Percentiles rank a stretch among this genome's conserved stretches.
Evolutionary conservation across 371 early-diverging fungal species (phyloP).

Genomic region (Syncephalastrum contaminatum): DNA sequence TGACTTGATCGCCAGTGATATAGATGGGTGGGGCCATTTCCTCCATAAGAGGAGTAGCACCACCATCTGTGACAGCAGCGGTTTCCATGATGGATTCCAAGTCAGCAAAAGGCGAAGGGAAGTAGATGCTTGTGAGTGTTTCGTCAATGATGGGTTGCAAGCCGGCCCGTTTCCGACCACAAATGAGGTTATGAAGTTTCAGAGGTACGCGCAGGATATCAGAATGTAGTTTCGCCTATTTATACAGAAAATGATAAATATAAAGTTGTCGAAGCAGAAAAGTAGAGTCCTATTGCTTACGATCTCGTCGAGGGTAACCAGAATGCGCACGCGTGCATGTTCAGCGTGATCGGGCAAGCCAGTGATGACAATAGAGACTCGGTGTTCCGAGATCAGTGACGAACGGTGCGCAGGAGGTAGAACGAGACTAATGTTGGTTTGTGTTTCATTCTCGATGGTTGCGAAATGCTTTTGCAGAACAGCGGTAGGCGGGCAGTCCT

Average conservation of each 20-base stretch:
- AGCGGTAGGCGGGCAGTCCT: constrained; percentile 27
- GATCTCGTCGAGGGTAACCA: constrained; percentile 45
- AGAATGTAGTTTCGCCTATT: constrained; percentile 19
- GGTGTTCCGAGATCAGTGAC: constrained; percentile 37
- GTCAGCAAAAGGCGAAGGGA: constrained; percentile 62
- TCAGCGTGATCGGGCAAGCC: constrained; percentile 46
- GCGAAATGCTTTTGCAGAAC: constrained; percentile 22
- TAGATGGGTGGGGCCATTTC: constrained; percentile 30
- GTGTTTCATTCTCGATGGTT: constrained; percentile 40
- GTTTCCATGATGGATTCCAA: constrained; percentile 16
- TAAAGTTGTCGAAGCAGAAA: constrained; percentile 5
- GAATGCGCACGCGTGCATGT: constrained; percentile 34
- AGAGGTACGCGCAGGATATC: constrained; percentile 27
- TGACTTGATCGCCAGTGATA: constrained; percentile 40
- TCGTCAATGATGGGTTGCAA: constrained; percentile 73
- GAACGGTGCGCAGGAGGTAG: constrained; percentile 30
- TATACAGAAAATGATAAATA: constrained; percentile 3
- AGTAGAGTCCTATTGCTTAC: constrained; percentile 17
- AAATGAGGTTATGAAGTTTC: constrained; percentile 61
- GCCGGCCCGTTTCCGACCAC: constrained; percentile 72
- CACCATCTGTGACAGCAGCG: constrained; percentile 9
- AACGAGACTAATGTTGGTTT: constrained; percentile 27
- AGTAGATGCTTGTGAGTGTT: constrained; percentile 74
- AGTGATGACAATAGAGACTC: constrained; percentile 35
- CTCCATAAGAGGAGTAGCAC: constrained; percentile 14